These are phyloP conservation scores for Aspergillus hiratsukae DNA, from an alignment of 2,329 filamentous ascomycete genomes.

Conservation along the genomic window DNA sequence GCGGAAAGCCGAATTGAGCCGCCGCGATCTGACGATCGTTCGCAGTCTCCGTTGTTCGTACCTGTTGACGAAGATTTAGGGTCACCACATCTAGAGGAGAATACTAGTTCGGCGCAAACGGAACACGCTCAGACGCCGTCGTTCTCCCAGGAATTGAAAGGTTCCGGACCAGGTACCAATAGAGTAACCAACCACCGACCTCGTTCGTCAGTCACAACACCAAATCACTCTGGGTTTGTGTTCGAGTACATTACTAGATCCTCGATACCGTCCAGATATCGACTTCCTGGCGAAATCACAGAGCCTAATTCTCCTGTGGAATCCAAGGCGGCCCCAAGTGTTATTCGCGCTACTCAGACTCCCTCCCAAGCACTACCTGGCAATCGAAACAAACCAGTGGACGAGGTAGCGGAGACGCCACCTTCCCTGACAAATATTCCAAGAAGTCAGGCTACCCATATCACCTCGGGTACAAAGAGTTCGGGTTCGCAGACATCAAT, in stretches of 20 bases:
- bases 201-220: not conserved
- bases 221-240: not conserved
- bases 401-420: constrained; percentile 22
- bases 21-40: not conserved
- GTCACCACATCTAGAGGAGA: constrained; percentile 1
- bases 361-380: not conserved
- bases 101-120: not conserved
- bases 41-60: constrained; percentile 18
- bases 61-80: constrained; percentile 4
- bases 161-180: too few relatives aligned
- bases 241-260: constrained; percentile 11
- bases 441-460: constrained; percentile 1
- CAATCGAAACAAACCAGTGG: not conserved
- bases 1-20: not conserved
- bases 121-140: not conserved
- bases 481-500: constrained; percentile 1
- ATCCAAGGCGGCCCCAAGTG: not conserved
- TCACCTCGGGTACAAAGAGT: not conserved
- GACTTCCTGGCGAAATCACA: constrained; percentile 12
- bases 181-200: not conserved
- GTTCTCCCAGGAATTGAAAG: not conserved
- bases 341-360: not conserved
- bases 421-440: not conserved
- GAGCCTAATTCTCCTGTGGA: not conserved
- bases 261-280: constrained; percentile 13